Percentiles rank a stretch among this genome's conserved stretches.
These are phyloP conservation scores for Trametes hirsuta DNA, from an alignment of 1,284 basidiomycete species.

Conservation along the genomic window DNA sequence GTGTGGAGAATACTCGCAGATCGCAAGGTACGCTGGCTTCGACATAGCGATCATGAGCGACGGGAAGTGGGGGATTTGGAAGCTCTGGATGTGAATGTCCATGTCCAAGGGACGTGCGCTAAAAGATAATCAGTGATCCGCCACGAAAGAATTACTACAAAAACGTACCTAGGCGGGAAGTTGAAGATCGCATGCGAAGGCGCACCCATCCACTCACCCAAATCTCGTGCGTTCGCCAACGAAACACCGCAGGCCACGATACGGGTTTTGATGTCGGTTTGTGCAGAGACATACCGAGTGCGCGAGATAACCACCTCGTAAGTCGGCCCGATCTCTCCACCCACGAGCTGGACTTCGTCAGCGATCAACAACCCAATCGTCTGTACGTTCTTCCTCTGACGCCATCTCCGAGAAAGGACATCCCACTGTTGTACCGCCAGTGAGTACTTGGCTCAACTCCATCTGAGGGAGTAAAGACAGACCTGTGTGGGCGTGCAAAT, in stretches of 20 bases:
- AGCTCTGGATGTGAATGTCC: constrained; percentile 97
- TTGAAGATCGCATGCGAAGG: constrained; percentile 95
- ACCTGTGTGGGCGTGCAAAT: constrained; percentile 91
- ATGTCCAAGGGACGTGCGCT: constrained; percentile 94
- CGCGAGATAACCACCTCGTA: constrained; percentile 97
- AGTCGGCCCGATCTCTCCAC: constrained; percentile 90
- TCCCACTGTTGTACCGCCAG: constrained; percentile 75
- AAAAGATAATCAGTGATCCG: constrained; percentile 7
- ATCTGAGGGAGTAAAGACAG: not conserved
- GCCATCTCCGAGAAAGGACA: constrained; percentile 94
- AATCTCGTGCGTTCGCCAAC: constrained; percentile 93
- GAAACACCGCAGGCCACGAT: constrained; percentile 95
- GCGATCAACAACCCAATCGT: constrained; percentile 92
- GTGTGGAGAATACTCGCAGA: constrained; percentile 85
- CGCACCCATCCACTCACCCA: constrained; percentile 98
- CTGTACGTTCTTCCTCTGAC: constrained; percentile 96
- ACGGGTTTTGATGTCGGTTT: constrained; percentile 88
- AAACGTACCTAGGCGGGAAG: constrained; percentile 83
- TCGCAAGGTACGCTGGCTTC: constrained; percentile 95
- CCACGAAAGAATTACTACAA: not conserved
- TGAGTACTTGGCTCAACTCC: constrained; percentile 17
- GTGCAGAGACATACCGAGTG: constrained; percentile 94
- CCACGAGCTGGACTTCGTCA: constrained; percentile 94
- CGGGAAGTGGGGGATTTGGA: constrained; percentile 96
- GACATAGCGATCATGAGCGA: constrained; percentile 99